Base-by-base conservation (phyloP, 2,329 filamentous ascomycete species). In the Alternaria conjuncta region DNA sequence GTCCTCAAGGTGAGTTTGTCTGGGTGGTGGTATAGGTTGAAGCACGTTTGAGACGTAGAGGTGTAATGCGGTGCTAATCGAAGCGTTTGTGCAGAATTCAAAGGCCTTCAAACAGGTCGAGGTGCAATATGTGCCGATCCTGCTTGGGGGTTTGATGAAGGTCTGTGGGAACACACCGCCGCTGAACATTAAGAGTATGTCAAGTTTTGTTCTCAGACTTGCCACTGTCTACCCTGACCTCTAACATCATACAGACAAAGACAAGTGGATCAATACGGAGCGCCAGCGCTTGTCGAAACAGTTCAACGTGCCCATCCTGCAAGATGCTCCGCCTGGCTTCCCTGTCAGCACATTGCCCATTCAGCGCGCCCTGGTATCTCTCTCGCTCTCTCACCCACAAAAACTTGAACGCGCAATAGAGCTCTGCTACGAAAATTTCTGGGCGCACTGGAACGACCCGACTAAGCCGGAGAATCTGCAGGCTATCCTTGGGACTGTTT, bases 121-220 rank as follows among this genome's bases (percentile, higher is more conserved):
- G 8, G 79, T 88, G 45, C 85, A 79, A 12, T 89, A 87, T 70
- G 76, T 88, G 9, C 88, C 88, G 8, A 85, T 90, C 57, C 84
- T 89, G 55, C 81, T 89, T 0, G 86, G 86, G 5, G 87, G 87
- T 0, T 75, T 90, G 56, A 88, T 90, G 84, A 84, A 88, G 59
- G 75, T 78, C 0, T 86, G 84, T 72, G 82, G 81, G 26, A 89
- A 88, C 70, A 82, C 70, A 3, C 73, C 88, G 1, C 88, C 88
- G 1, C 78, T 89, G 25, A 74, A 78, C 3, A 84, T 90, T 73
- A 88, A 86, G 64, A 89, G 86, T 87, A 75, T 53, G 78, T 56
- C 20, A 15, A 15, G 6, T 25, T 44, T 9, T n/a, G 9, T 26
- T 44, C 43, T n/a, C n/a, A 21, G 28, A 13, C 28, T 53, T 23